Evolutionary conservation across 2,329 filamentous ascomycete genomes (phyloP).

Genomic region (Fusarium temperatum): DNA sequence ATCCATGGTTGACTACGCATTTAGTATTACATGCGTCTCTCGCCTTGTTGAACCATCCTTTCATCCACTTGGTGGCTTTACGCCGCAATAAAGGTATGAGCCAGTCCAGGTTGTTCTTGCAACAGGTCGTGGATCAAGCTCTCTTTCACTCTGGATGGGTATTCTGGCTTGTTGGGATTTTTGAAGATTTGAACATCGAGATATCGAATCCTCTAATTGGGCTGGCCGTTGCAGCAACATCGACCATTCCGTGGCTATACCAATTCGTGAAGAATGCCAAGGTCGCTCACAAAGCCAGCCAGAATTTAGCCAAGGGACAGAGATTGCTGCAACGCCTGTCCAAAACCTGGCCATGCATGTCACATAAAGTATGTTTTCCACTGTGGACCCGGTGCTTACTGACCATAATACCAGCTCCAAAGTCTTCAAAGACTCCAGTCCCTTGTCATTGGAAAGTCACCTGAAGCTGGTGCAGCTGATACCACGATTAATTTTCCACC

Average conservation of each 20-base stretch:
- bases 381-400: rapidly evolving
- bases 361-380: neutral
- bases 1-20: slow-evolving; percentile 11
- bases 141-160: slow-evolving; percentile 12
- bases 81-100: neutral
- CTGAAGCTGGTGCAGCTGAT: neutral
- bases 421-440: neutral
- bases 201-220: neutral
- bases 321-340: neutral
- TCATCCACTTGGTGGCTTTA: slow-evolving; percentile 3
- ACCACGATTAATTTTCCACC: slow-evolving; percentile 4
- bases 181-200: neutral
- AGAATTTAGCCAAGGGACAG: neutral
- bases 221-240: slow-evolving; percentile 7
- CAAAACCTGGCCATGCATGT: neutral
- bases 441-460: neutral
- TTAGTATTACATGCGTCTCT: slow-evolving; percentile 6
- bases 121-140: slow-evolving; percentile 12
- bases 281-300: neutral
- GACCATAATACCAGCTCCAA: neutral
- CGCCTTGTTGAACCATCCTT: slow-evolving; percentile 5
- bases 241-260: slow-evolving; percentile 6
- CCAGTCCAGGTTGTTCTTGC: neutral
- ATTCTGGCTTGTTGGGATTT: slow-evolving; percentile 15
- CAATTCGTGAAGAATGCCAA: slow-evolving; percentile 4